Percentiles rank a stretch among this genome's conserved stretches.
Evolutionary conservation across 176 grass and related monocot genomes (phyloP).

Genomic region (Zoysia pacifica): DNA sequence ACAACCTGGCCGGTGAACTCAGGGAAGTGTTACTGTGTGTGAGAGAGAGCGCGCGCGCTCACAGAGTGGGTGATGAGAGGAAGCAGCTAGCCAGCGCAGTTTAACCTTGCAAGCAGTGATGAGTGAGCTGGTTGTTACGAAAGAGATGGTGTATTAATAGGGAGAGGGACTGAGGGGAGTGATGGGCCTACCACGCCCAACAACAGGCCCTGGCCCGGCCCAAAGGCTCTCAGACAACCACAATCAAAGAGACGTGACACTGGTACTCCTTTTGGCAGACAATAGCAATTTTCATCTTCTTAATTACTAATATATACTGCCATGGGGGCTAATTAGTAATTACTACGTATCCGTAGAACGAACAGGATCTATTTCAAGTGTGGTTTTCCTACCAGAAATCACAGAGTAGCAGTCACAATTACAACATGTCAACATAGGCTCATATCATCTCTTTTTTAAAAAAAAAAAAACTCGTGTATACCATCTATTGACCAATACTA

Average conservation of each 20-base stretch:
- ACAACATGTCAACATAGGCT: too few relatives aligned
- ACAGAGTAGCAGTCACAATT: too few relatives aligned
- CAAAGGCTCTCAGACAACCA: constrained; percentile 16
- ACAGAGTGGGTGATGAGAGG: too few relatives aligned
- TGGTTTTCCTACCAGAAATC: too few relatives aligned
- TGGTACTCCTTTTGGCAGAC: background rate
- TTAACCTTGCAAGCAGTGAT: background rate
- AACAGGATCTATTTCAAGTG: background rate
- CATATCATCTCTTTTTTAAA: too few relatives aligned
- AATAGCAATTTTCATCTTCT: background rate
- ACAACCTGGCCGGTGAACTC: constrained; percentile 3
- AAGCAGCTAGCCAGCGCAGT: too few relatives aligned
- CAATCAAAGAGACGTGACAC: background rate
- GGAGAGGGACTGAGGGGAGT: background rate
- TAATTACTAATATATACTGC: too few relatives aligned
- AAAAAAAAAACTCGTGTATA: too few relatives aligned
- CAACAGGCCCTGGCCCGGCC: constrained; percentile 13
- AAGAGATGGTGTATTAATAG: constrained; percentile 46
- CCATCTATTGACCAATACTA: too few relatives aligned
- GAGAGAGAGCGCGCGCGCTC: background rate
- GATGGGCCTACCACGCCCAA: background rate
- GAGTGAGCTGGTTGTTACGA: constrained; percentile 17
- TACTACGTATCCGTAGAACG: background rate
- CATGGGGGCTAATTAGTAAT: background rate
- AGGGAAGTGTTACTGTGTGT: background rate